Conservation (phyloP, 2,329 filamentous ascomycete genomes). For the Emmonsia crescens region DNA sequence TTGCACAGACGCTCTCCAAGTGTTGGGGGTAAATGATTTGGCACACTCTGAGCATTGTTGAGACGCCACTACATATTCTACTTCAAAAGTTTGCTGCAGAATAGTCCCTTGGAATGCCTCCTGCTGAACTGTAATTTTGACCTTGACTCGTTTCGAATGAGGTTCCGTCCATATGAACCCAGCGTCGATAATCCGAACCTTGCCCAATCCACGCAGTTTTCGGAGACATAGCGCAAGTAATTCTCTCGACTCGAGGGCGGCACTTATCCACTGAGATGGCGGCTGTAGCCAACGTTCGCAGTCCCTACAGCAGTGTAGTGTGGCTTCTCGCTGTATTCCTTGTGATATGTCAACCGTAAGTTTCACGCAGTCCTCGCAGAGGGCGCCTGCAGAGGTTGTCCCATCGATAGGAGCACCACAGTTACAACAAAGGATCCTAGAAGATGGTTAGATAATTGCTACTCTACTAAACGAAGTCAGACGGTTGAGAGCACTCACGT, state of each 20-base stretch:
- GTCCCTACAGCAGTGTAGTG: constrained; percentile 82
- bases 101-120: constrained; percentile 56
- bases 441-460: constrained; percentile 11
- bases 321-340: constrained; percentile 83
- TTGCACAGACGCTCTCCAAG: constrained; percentile 87
- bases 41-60: constrained; percentile 92
- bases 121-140: constrained; percentile 88
- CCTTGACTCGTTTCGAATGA: constrained; percentile 80
- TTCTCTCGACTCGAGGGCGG: constrained; percentile 78
- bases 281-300: constrained; percentile 91
- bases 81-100: constrained; percentile 89
- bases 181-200: constrained; percentile 89
- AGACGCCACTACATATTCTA: constrained; percentile 78
- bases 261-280: constrained; percentile 75
- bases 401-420: constrained; percentile 94
- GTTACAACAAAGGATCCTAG: constrained; percentile 91
- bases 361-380: constrained; percentile 94
- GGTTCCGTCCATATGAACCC: constrained; percentile 98
- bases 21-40: constrained; percentile 94
- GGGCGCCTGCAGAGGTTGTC: constrained; percentile 70
- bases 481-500: constrained; percentile 37
- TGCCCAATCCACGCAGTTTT: constrained; percentile 74
- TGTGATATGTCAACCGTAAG: constrained; percentile 85
- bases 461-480: constrained; percentile 7
- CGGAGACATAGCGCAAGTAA: constrained; percentile 83